These are phyloP conservation scores for Candida sanyiensis DNA, from an alignment of 805 yeast species.

Conservation along the genomic window DNA sequence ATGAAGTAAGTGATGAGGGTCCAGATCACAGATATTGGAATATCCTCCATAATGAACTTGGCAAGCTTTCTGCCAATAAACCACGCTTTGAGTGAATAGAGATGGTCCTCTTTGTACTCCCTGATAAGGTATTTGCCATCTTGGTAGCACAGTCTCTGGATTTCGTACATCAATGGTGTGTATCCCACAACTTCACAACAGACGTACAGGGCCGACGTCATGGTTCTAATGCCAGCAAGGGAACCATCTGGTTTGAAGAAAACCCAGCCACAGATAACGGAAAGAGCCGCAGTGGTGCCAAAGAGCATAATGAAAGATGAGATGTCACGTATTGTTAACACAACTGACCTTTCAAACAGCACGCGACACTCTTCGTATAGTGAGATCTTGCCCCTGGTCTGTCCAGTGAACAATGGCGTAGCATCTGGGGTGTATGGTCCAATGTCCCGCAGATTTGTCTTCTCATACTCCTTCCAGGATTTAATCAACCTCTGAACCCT, in stretches of 20 bases:
- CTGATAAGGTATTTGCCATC: constrained; percentile 54
- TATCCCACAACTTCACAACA: constrained; percentile 51
- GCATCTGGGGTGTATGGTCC: constrained; percentile 10
- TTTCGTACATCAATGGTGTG: constrained; percentile 50
- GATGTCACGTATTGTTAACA: constrained; percentile 45
- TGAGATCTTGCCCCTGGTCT: constrained; percentile 30
- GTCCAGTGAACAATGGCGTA: constrained; percentile 7
- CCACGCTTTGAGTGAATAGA: constrained; percentile 20
- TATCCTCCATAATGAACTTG: constrained; percentile 62
- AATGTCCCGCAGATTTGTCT: background rate
- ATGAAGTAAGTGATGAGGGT: constrained; percentile 64
- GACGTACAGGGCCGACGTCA: constrained; percentile 46
- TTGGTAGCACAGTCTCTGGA: constrained; percentile 47
- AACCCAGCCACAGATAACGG: constrained; percentile 70
- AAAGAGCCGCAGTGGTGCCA: constrained; percentile 41
- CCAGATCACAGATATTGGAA: constrained; percentile 54
- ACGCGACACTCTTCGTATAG: constrained; percentile 38
- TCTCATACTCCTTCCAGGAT: constrained; percentile 14
- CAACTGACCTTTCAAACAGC: constrained; percentile 39
- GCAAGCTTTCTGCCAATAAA: constrained; percentile 46
- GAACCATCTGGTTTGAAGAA: constrained; percentile 58
- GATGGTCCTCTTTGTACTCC: constrained; percentile 20
- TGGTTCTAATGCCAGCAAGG: constrained; percentile 60
- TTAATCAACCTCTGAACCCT: constrained; percentile 24
- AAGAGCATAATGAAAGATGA: constrained; percentile 41